phyloP scores from a whole-genome alignment of 2,329 filamentous ascomycete genomes.

The Botrytis pseudocinerea region DNA sequence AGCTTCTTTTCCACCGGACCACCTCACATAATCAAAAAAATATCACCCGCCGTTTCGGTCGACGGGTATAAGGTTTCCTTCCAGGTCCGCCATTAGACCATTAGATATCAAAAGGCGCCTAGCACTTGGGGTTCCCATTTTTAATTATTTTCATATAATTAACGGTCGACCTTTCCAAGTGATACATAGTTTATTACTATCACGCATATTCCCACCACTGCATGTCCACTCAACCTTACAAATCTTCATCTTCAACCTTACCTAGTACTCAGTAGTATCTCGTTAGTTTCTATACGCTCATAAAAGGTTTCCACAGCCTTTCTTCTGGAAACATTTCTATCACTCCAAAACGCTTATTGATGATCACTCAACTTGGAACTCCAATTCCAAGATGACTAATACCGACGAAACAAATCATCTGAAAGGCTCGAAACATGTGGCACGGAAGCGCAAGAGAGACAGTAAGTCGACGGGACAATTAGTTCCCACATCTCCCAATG shows the following conservation, averaged over 20 bases:
- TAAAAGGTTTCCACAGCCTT: neutral
- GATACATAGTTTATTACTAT: neutral
- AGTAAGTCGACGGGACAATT: neutral
- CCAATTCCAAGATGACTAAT: neutral
- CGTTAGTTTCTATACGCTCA: neutral
- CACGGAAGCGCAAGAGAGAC: constrained; percentile 16
- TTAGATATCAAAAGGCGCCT: neutral
- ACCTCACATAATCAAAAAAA: constrained; percentile 12
- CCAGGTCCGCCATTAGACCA: neutral
- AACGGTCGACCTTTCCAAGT: neutral
- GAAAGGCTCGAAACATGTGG: neutral
- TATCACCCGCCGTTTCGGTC: constrained; percentile 15
- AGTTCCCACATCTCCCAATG: neutral
- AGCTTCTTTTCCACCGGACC: neutral
- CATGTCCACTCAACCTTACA: neutral
- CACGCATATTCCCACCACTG: neutral
- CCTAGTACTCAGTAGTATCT: neutral
- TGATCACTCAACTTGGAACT: neutral
- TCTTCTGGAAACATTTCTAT: neutral
- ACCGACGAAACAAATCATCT: neutral
- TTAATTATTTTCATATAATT: constrained; percentile 16
- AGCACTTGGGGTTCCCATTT: neutral
- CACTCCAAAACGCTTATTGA: neutral
- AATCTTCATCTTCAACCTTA: neutral
- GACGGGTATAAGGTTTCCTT: neutral